Conservation (phyloP, 179 eudicot species). For the Sideroxylon spinosum region DNA sequence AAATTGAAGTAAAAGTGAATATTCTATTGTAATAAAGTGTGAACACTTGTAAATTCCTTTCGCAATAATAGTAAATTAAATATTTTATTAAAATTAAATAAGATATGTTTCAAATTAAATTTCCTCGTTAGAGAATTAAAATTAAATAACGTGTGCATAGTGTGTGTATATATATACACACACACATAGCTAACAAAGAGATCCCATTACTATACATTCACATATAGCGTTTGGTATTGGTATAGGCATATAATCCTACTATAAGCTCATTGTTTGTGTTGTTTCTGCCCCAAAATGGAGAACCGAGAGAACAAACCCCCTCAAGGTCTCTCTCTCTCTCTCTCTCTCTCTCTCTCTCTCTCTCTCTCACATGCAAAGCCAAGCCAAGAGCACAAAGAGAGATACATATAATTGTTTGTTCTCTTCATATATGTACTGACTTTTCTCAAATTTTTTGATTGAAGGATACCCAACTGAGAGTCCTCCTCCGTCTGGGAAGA, state of each 20-base stretch:
- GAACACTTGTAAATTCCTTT: too few species aligned
- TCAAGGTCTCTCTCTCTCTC: slow-evolving; percentile 27
- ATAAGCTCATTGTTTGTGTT: background rate
- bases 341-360: too few species aligned
- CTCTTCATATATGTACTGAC: background rate
- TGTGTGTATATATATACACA: too few species aligned
- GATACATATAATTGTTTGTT: too few species aligned
- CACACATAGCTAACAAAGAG: background rate
- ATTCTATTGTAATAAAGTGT: too few species aligned
- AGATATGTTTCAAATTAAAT: too few species aligned
- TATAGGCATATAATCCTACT: too few species aligned
- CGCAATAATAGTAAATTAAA: too few species aligned
- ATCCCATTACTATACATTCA: background rate
- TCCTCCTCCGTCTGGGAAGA: slow-evolving; percentile 29
- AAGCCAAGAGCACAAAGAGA: background rate
- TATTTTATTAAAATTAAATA: too few species aligned
- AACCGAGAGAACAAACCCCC: slow-evolving; percentile 33
- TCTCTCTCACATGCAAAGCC: background rate
- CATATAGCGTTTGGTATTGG: background rate
- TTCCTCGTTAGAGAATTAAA: too few species aligned
- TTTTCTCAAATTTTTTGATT: background rate
- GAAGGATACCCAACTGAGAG: slow-evolving; percentile 50
- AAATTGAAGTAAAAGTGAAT: too few species aligned
- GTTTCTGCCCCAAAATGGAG: slow-evolving; percentile 9
- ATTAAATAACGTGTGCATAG: too few species aligned